A percentile compares a stretch with the other conserved stretches of the same genome.
Evolutionary conservation across 495 filamentous ascomycete genomes (phyloP).

Genomic region (Penicillium ochrochloron): DNA sequence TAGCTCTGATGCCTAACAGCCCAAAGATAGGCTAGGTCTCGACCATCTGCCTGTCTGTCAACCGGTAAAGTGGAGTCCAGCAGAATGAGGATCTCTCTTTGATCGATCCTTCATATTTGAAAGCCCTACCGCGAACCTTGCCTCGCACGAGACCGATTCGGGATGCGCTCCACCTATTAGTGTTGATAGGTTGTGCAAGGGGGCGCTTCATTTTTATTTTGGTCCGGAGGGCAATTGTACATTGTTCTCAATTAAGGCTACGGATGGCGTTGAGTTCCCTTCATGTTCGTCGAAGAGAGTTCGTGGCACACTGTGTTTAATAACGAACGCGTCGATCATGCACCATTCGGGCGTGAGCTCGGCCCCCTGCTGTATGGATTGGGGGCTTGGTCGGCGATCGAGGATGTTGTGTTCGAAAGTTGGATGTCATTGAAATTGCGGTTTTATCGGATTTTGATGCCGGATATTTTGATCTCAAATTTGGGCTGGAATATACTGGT

Average conservation of each 20-base stretch:
- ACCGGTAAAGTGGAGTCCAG: not conserved
- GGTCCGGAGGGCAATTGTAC: not conserved
- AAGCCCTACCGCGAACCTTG: not conserved
- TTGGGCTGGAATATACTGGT: not conserved
- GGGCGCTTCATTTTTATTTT: not conserved
- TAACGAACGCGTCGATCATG: constrained; percentile 17
- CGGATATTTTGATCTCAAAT: not conserved
- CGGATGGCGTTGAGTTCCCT: not conserved
- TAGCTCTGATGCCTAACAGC: not conserved
- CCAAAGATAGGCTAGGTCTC: not conserved
- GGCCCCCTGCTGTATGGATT: not conserved
- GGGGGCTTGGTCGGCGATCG: not conserved
- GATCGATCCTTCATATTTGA: constrained; percentile 8
- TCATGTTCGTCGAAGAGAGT: not conserved
- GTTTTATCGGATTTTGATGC: not conserved
- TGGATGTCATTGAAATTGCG: not conserved
- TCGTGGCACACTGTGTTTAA: constrained; percentile 12
- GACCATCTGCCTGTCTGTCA: not conserved
- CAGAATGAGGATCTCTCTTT: constrained; percentile 4
- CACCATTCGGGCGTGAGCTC: constrained; percentile 1
- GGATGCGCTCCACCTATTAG: not conserved
- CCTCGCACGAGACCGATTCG: not conserved
- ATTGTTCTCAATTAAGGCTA: not conserved
- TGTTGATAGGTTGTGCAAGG: constrained; percentile 4
- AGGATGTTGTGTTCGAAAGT: not conserved